Percentiles rank a stretch among this genome's conserved stretches.
phyloP scores from a whole-genome alignment of 2,329 filamentous ascomycete species.

The Colletotrichum liaoningense region DNA sequence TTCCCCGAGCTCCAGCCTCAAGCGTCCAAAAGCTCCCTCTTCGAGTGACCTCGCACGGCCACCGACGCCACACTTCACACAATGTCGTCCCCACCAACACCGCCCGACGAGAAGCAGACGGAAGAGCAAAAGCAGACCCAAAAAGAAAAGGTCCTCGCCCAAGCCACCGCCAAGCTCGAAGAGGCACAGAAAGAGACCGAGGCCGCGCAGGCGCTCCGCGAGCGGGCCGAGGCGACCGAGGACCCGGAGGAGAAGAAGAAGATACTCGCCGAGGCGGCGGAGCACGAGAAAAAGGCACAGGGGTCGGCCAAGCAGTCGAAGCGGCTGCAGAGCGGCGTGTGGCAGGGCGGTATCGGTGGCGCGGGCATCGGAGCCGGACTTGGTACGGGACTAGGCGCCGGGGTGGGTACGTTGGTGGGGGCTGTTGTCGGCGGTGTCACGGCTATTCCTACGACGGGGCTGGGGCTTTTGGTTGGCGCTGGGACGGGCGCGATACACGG shows the following conservation, averaged over 20 bases:
- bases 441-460: constrained; percentile 14
- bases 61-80: neutral
- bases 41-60: neutral
- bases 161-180: constrained; percentile 27
- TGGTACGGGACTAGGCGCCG: constrained; percentile 20
- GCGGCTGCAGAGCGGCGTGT: constrained; percentile 26
- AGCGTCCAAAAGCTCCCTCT: too few species aligned
- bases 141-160: constrained; percentile 24
- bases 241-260: constrained; percentile 27
- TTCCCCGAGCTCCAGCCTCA: neutral
- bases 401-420: constrained; percentile 19
- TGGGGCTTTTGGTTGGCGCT: constrained; percentile 17
- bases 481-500: constrained; percentile 26
- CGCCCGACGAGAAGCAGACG: neutral
- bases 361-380: constrained; percentile 28
- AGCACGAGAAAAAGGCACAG: constrained; percentile 25
- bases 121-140: constrained; percentile 21
- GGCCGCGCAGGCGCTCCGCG: constrained; percentile 4
- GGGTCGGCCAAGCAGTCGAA: constrained; percentile 7
- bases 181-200: constrained; percentile 23
- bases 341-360: constrained; percentile 30
- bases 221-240: constrained; percentile 16
- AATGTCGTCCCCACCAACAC: constrained; percentile 21
- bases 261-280: constrained; percentile 21
- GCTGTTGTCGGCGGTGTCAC: constrained; percentile 28